A percentile compares a stretch with the other conserved stretches of the same genome.
Evolutionary conservation across 2,329 filamentous ascomycete species (phyloP).

Genomic region (Pleoardoris graminearum): DNA sequence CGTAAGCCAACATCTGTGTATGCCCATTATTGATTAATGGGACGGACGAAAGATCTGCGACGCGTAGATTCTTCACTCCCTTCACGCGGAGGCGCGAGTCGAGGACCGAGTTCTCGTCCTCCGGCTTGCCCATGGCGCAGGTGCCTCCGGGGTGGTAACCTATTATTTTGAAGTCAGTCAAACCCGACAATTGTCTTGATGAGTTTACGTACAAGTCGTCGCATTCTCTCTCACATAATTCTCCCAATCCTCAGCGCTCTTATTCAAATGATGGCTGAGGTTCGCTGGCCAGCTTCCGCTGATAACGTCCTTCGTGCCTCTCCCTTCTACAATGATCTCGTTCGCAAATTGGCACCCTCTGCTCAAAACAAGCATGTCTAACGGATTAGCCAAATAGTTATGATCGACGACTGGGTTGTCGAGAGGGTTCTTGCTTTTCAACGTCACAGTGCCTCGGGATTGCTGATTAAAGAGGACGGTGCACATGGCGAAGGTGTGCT

Average conservation of each 20-base stretch:
- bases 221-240: slow-evolving; percentile 61
- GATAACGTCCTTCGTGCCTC: slow-evolving; percentile 61
- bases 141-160: slow-evolving; percentile 62
- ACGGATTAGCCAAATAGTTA: slow-evolving; percentile 60
- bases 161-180: too few species aligned
- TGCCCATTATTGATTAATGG: slow-evolving; percentile 37
- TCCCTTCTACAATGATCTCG: slow-evolving; percentile 62
- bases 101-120: slow-evolving; percentile 42
- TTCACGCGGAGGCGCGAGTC: slow-evolving; percentile 39
- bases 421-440: slow-evolving; percentile 54
- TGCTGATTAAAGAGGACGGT: slow-evolving; percentile 54
- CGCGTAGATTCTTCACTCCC: slow-evolving; percentile 29
- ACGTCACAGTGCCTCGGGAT: slow-evolving; percentile 59
- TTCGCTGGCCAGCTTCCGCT: slow-evolving; percentile 63
- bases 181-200: too few species aligned
- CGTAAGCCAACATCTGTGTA: slow-evolving; percentile 44
- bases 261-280: slow-evolving; percentile 57
- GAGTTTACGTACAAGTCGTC: too few species aligned
- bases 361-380: slow-evolving; percentile 62
- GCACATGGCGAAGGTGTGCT: slow-evolving; percentile 60
- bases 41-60: slow-evolving; percentile 33
- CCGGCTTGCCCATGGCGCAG: slow-evolving; percentile 54
- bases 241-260: slow-evolving; percentile 61
- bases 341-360: slow-evolving; percentile 64
- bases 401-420: slow-evolving; percentile 62